These are phyloP conservation scores for Ophiocordyceps polyrhachis-furcata DNA, from an alignment of 2,329 filamentous ascomycete genomes.

Conservation along the genomic window DNA sequence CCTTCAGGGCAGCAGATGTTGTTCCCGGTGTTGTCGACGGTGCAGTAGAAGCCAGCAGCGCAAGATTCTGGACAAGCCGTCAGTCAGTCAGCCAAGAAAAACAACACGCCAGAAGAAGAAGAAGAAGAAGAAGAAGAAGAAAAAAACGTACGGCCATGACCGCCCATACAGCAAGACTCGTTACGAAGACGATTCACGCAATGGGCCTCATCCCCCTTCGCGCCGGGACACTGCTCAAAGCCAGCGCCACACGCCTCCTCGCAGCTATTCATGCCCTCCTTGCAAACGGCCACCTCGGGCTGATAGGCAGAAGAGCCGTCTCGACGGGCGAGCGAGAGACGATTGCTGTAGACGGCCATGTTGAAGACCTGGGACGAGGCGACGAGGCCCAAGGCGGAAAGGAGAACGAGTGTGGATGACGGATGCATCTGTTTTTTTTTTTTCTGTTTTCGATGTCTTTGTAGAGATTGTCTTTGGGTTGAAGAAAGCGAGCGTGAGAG, in stretches of 20 bases:
- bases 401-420: too few species aligned
- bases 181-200: constrained; percentile 35
- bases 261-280: constrained; percentile 27
- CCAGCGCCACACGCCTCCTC: constrained; percentile 33
- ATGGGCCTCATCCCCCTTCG: constrained; percentile 27
- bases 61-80: constrained; percentile 32
- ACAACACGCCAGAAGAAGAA: not conserved
- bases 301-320: constrained; percentile 15
- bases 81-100: not conserved
- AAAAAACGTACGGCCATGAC: constrained; percentile 33
- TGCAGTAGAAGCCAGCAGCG: constrained; percentile 42
- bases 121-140: not conserved
- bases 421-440: not conserved
- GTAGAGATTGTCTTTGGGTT: too few species aligned
- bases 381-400: not conserved
- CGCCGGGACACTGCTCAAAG: constrained; percentile 24
- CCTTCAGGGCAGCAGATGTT: constrained; percentile 44
- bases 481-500: too few species aligned
- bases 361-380: not conserved
- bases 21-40: constrained; percentile 26
- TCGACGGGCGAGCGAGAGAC: not conserved
- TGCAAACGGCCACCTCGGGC: constrained; percentile 27
- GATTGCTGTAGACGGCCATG: not conserved
- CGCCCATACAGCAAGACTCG: constrained; percentile 38
- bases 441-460: not conserved